A percentile compares a stretch with the other conserved stretches of the same genome.
phyloP scores from a whole-genome alignment of 169 alveolate species.

The Plasmodium cynomolgi region DNA sequence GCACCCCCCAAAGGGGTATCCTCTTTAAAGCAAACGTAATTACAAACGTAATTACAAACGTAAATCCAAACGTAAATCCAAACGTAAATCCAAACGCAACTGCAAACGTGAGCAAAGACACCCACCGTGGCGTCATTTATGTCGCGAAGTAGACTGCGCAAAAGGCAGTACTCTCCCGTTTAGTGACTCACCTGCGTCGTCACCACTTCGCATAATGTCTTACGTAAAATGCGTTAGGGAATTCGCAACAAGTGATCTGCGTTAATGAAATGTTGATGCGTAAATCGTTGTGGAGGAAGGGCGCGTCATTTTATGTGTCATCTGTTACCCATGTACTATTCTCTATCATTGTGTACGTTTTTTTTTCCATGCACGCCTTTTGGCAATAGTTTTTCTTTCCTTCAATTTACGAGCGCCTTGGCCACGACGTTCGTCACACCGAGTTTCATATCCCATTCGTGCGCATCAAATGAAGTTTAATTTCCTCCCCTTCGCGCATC shows the following conservation, averaged over 20 bases:
- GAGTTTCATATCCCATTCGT: neutral
- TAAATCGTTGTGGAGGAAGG: neutral
- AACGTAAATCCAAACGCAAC: too few relatives aligned
- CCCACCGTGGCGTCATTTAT: neutral
- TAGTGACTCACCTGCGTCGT: neutral
- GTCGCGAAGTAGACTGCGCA: neutral
- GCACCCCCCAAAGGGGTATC: neutral
- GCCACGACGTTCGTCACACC: neutral
- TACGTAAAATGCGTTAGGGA: neutral
- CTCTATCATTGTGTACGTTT: neutral
- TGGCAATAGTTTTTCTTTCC: neutral
- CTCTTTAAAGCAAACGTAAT: neutral
- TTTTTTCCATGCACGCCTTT: neutral
- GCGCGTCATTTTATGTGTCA: neutral
- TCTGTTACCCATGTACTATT: neutral
- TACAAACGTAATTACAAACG: neutral
- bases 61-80: too few relatives aligned
- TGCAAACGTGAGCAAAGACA: neutral
- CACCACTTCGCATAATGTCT: neutral
- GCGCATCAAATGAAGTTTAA: neutral
- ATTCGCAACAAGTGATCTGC: neutral
- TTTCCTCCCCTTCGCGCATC: neutral
- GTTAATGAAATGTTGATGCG: neutral
- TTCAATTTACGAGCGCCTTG: neutral
- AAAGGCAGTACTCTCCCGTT: neutral